Evolutionary conservation across 768 basidiomycete species (phyloP), one percentile per base, ranked within the genome.

Genomic region (Leccinum olivaceopallidum): DNA sequence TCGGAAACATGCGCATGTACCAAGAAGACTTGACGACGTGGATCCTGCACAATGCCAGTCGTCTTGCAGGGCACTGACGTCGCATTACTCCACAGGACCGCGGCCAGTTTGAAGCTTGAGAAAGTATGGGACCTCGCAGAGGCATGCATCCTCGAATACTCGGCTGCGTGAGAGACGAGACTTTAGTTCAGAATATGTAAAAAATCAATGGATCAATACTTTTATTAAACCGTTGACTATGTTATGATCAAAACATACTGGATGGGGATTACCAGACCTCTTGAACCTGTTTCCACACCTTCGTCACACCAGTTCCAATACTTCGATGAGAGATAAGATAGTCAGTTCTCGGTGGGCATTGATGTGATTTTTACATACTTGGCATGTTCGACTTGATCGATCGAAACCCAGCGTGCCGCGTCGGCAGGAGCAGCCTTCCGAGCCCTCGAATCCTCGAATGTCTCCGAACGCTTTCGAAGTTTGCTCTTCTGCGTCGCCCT

Each of bases 301-400:
- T 92, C 67, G 83, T 67, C 37, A 89, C 83, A 26, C 90, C 90
- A 14, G 87, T 90, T 63, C 89, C 85, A 65, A 90, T 85, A 68
- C 90, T 92, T 67, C 39, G 58, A 56, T 9, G 30, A 55, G 44
- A 22, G 39, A 42, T 52, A 20, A 20, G 42, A 42, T 16, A 13
- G 30, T 64, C 13, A 70, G 51, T 16, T 37, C 39, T 13, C 16
- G 6, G 26, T 22, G 20, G 32, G 28, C 24, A 24, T 24, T 24
- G 24, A 24, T 24, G 24, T 24, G 24, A 24, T 24, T 24, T 24
- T 51, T 47, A 82, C 84, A 70, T 78, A 88, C 90, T 90, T 89
- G 53, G 81, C 79, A 57, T 80, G 71, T 52, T 76, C 72, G 34
- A 91, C 86, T 57, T 84, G 82, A 54, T 82, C 73, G 62, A 85